Base-by-base conservation (phyloP, 495 filamentous ascomycete genomes). In the Parathielavia appendiculata region DNA sequence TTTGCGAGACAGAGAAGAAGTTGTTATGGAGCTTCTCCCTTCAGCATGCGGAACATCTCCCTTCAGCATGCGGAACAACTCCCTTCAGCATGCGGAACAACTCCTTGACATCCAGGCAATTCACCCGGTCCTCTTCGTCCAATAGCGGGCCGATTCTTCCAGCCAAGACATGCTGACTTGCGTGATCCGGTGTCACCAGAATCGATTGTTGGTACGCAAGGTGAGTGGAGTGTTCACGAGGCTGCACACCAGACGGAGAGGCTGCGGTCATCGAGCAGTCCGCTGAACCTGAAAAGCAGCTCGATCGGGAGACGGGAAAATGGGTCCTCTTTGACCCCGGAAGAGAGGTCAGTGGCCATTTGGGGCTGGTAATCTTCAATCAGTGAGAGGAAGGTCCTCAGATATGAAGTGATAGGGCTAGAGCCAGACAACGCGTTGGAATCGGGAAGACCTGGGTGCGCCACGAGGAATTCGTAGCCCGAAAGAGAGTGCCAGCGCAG, bases 161-260 rank as follows among this genome's bases (percentile, higher is more conserved):
- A 57, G 40, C 55, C 55, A 57, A 2, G 34, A 35, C 55, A 57
- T 50, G 34, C 44, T 50, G 8, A 50, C 12, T 7, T 17, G 48
- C 19, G 6, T 41, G 34, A 57, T 14, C 9, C 55, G 34, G 17
- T 20, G 20, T 19, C 55, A 34, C 55, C 55, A 57, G 22, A 57
- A 57, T 7, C 40, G 35, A 6, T 17, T n/a, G 41, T 57, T 43
- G 10, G 19, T 13, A 6, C 19, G 30, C 9, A 50, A 20, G 10
- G 8, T 10, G 16, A 9, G 20, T 57, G 55, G n/a, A 50, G 20
- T 4, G 14, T n/a, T 19, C 46, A 57, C 9, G 34, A 40, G 11
- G 55, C 55, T 0, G 12, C 16, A 12, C 45, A 57, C 12, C 49
- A n/a, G 7, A 17, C 14, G 8, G 50, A 41, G 8, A 57, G 36